phyloP scores from a whole-genome alignment of 495 filamentous ascomycete genomes.

The Pyrenula aspistea region DNA sequence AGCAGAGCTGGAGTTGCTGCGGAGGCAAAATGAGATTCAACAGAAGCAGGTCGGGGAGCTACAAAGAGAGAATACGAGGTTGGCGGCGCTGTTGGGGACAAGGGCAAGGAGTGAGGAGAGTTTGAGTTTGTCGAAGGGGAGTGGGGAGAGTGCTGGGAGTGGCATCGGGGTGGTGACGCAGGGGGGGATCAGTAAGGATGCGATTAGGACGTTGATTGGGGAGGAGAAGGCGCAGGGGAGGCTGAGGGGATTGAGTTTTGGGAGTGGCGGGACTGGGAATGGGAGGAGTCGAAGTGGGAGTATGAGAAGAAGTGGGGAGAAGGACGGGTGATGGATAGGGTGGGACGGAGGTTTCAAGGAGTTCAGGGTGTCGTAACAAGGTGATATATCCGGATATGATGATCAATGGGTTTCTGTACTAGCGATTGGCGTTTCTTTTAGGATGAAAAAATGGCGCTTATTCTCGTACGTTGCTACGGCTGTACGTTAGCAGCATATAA shows the following conservation, averaged over 20 bases:
- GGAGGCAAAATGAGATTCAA: constrained; percentile 49
- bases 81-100: constrained; percentile 16
- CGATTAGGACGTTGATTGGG: neutral
- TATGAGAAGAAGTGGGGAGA: neutral
- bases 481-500: too few species aligned
- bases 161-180: too few species aligned
- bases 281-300: neutral
- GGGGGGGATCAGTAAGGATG: neutral
- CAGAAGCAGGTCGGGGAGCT: constrained; percentile 48
- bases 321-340: neutral
- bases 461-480: too few species aligned
- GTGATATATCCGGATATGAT: too few species aligned
- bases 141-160: neutral
- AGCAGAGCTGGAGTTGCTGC: constrained; percentile 41
- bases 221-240: neutral
- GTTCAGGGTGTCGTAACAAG: too few species aligned
- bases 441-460: too few species aligned
- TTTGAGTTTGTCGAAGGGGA: neutral
- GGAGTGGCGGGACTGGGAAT: neutral
- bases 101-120: constrained; percentile 7
- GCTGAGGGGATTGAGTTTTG: neutral
- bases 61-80: constrained; percentile 49
- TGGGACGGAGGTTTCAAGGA: neutral
- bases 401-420: too few species aligned
- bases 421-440: neutral